Evolutionary conservation across 208 protist species (phyloP), one percentile per base, ranked within the genome.

Genomic region (Leishmania gerbilli): DNA sequence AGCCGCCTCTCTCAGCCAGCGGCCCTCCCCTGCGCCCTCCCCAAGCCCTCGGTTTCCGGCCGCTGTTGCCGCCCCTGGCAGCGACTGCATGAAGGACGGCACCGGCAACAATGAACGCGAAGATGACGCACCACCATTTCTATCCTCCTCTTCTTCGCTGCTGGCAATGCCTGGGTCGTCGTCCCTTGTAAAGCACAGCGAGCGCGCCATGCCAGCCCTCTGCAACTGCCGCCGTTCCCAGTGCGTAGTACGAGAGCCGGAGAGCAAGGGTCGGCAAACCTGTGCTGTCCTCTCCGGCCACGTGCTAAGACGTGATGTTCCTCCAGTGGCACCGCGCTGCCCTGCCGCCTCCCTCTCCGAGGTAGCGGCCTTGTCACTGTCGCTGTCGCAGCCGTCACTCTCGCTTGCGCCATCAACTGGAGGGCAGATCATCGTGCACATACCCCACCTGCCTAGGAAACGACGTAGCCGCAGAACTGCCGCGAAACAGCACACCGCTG

Each of bases 181-280:
- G 27, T 0, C 69, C 24, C 42, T 51, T 45, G 45, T 19, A 19
- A 55, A 53, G 9, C 21, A 17, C 13, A 21, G 69, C 45, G 13
- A n/a, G 17, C 13, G 34, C 69, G 31, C 69, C 37, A 34, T 31
- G 47, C 40, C n/a, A 31, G 24, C 15, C 47, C 45, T 74, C 42
- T 74, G 69, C 69, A 53, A 11, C 45, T 55, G 69, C 15, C 4
- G 24, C 69, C 4, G 27, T 47, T 8, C 69, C 42, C 47, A n/a
- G 11, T 53, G 45, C 45, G 45, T 37, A 9, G 7, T 53, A 17
- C 40, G 40, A 47, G 45, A 74, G 8, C 45, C 45, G 6, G 69
- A 74, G 21, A 74, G 69, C 69, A 74, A 74, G 27, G 69, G 69
- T 19, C 9, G 69, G 13, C 27, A 53, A 53, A 74, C 42, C 45